phyloP scores from a whole-genome alignment of 305 asterid genomes.

The Fraxinus angustifolia region DNA sequence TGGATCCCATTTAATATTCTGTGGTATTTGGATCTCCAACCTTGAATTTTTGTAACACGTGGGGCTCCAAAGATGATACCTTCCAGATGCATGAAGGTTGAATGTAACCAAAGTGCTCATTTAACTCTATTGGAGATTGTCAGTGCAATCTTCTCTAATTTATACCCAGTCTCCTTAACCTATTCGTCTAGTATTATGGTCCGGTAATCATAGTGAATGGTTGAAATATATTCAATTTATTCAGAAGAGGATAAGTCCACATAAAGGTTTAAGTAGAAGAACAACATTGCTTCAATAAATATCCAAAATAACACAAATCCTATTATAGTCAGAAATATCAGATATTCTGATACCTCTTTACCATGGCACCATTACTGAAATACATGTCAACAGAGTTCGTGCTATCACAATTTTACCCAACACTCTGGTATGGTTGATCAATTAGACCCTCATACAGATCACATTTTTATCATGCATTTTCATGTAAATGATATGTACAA shows the following conservation, averaged over 20 bases:
- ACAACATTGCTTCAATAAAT: neutral
- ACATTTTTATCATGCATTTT: neutral
- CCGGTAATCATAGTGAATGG: neutral
- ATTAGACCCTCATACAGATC: neutral
- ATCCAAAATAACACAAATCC: neutral
- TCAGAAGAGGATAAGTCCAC: neutral
- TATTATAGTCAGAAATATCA: neutral
- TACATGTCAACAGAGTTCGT: neutral
- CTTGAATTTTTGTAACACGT: neutral
- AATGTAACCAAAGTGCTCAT: neutral
- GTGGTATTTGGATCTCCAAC: neutral
- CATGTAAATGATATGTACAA: neutral
- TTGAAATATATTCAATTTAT: neutral
- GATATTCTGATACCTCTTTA: neutral
- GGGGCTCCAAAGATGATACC: neutral
- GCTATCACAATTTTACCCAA: neutral
- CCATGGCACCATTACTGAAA: neutral
- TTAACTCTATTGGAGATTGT: neutral
- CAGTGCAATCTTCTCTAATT: neutral
- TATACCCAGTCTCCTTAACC: slow-evolving; percentile 1
- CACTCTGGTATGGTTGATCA: neutral
- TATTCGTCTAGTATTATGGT: neutral
- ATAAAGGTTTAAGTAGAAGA: neutral
- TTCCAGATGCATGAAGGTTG: neutral
- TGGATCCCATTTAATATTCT: neutral